Conservation (phyloP, 148 eudicot genomes). For the Pharnaceum exiguum region DNA sequence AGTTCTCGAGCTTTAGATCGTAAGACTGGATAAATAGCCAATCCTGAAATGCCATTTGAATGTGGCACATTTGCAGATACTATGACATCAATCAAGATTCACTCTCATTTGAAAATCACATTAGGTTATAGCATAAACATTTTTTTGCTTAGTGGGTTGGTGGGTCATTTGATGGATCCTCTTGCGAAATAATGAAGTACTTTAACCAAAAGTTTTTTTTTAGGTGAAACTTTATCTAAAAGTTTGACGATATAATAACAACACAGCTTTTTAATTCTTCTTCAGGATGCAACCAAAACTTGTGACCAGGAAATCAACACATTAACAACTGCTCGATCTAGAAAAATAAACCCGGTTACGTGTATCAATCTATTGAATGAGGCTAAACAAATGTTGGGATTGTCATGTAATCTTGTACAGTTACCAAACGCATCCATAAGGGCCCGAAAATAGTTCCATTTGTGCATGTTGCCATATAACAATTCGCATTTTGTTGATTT, state of each 20-base stretch:
- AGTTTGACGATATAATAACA: background rate
- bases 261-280: constrained; percentile 11
- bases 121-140: background rate
- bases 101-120: background rate
- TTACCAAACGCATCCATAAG: background rate
- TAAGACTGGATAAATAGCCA: background rate
- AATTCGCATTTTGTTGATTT: too few species aligned
- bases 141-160: constrained; percentile 9
- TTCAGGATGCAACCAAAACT: constrained; percentile 15
- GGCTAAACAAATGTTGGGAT: background rate
- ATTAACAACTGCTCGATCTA: constrained; percentile 8
- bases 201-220: too few species aligned
- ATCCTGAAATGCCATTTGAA: constrained; percentile 6
- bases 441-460: background rate
- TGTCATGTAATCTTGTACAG: background rate
- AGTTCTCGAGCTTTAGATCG: background rate
- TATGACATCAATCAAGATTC: constrained; percentile 9
- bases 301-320: constrained; percentile 4
- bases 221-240: too few species aligned
- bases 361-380: too few species aligned
- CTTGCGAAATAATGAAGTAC: too few species aligned
- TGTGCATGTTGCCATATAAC: too few species aligned
- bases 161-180: constrained; percentile 1
- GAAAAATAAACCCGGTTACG: too few species aligned
- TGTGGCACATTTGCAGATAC: background rate